phyloP scores from a whole-genome alignment of 352 stramenopile genomes.

The Pythium phragmiticola region DNA sequence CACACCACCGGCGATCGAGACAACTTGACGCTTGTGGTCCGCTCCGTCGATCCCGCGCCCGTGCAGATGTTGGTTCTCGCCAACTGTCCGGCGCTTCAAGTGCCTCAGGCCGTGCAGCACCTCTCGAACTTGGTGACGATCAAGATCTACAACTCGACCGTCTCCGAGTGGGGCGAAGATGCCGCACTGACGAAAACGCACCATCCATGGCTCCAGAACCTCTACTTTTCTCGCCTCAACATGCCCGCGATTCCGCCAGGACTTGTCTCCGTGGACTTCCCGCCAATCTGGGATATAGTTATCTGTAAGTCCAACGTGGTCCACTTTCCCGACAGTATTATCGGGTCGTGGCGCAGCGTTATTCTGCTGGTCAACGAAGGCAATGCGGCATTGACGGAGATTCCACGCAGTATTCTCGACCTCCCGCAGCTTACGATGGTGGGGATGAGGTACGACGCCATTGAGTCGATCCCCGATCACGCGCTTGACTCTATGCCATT shows the following conservation, averaged over 20 bases:
- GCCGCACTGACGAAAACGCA: background rate
- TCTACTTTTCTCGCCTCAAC: conserved; percentile 3
- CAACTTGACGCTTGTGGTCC: background rate
- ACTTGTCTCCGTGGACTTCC: background rate
- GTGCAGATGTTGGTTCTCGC: background rate
- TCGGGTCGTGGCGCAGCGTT: background rate
- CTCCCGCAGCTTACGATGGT: background rate
- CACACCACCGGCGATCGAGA: background rate
- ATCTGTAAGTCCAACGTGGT: conserved; percentile 3
- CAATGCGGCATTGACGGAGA: conserved; percentile 4
- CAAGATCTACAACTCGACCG: background rate
- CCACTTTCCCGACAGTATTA: background rate
- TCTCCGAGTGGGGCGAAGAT: background rate
- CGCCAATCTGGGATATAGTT: background rate
- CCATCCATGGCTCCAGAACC: background rate
- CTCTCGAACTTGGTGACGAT: background rate
- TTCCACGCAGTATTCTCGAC: conserved; percentile 6
- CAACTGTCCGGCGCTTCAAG: background rate
- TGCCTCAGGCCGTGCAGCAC: background rate
- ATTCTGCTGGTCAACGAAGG: background rate
- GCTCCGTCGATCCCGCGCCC: background rate
- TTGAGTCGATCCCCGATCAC: background rate
- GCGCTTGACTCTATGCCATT: background rate
- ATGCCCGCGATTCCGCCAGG: conserved; percentile 1
- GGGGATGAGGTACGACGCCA: background rate